Conservation (phyloP, 352 stramenopile genomes). For the Vaucheria bursata region DNA sequence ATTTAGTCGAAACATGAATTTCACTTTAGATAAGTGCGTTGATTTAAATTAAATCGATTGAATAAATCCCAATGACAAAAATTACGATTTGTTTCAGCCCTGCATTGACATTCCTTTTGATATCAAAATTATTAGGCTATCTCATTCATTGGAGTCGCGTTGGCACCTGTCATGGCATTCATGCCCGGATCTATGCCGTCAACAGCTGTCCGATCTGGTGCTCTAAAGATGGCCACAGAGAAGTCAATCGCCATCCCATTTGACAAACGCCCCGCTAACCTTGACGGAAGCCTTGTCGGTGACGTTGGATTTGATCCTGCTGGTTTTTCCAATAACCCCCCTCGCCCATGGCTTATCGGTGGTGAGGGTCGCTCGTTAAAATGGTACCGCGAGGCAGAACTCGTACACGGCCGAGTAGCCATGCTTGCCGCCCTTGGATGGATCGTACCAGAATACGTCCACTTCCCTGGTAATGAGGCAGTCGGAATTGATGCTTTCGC, state of each 20-base stretch:
- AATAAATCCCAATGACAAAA: no score
- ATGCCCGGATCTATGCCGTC: background rate
- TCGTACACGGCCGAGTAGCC: conserved; percentile 69
- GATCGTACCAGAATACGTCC: conserved; percentile 65
- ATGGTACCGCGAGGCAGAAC: conserved; percentile 54
- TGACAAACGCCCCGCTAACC: conserved; percentile 57
- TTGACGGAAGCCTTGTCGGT: conserved; percentile 64
- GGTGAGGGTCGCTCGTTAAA: conserved; percentile 50
- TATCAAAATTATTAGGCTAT: no score
- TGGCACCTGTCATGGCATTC: no score
- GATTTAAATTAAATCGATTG: no score
- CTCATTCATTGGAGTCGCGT: no score
- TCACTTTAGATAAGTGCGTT: no score
- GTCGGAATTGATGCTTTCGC: conserved; percentile 65
- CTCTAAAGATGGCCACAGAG: conserved; percentile 23
- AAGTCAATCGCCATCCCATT: conserved; percentile 63
- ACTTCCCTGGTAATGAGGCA: conserved; percentile 64
- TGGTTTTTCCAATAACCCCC: no score
- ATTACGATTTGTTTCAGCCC: no score
- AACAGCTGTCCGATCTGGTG: conserved; percentile 1
- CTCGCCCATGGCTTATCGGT: conserved; percentile 53
- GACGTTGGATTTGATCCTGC: conserved; percentile 72
- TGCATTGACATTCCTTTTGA: no score
- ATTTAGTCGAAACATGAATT: no score
- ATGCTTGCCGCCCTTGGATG: conserved; percentile 70